Evolutionary conservation across 1,284 basidiomycete genomes (phyloP), one percentile per base, ranked within the genome.

Genomic region (Veloboletus limbatus): DNA sequence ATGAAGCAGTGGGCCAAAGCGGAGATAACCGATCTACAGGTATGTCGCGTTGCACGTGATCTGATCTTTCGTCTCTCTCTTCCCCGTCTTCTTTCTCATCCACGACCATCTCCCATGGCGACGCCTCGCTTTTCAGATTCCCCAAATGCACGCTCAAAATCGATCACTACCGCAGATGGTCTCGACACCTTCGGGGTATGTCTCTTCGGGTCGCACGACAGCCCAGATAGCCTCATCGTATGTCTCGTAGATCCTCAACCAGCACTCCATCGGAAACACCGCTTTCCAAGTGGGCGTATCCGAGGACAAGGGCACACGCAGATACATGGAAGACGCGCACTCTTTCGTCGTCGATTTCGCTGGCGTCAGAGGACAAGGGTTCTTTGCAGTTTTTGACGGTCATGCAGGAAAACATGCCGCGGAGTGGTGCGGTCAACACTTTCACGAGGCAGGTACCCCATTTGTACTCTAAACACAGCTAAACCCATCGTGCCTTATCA

Each of bases 391-490:
- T 35, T 99, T 99, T 61, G 97, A 99, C 59, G 97, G 97, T 3
- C 97, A 99, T 64, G 97, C 97, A 0, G 97, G 97, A 17, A 98
- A 97, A 65, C 92, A 97, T 62, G 93, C 96, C 17, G 97, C 97
- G 17, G 97, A 99, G 66, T 99, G 95, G 95, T 99, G 97, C 69
- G 95, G 96, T 20, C 78, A 82, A 57, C 86, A 99, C 69, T 98
- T 99, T 69, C 94, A 98, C 65, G 81, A 94, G 73, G 92, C 92
- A 62, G 22, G 38, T 45, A 17, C 27, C 25, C 21, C 37, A 16
- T 16, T 25, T 7, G 3, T 27, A 17, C 17, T 3, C 4, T 13
- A 13, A 24, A 11, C n/a, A 20, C 25, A 28, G 17, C 45, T 49
- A 28, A 47, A 40, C 45, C 48, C 40, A 45, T 47, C 42, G 34